Conservation (phyloP, 2,329 filamentous ascomycete species). For the Trichoderma sp. region DNA sequence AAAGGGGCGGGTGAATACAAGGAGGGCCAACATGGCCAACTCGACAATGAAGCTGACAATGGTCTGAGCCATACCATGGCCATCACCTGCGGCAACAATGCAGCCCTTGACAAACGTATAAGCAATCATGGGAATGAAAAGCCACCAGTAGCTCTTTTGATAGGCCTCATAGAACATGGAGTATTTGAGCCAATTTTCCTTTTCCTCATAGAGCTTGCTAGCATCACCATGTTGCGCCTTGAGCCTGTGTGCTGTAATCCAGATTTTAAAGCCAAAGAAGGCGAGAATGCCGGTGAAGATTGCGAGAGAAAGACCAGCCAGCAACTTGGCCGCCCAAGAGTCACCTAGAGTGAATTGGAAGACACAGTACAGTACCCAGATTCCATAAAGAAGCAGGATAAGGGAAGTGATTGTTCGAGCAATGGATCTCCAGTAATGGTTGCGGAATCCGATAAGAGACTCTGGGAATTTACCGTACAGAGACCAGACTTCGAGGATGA, state of each 20-base stretch:
- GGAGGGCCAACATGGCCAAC: slow-evolving; percentile 72
- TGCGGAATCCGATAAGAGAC: slow-evolving; percentile 79
- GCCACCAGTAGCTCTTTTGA: slow-evolving; percentile 94
- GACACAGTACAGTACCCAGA: slow-evolving; percentile 95
- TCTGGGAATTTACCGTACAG: slow-evolving; percentile 87
- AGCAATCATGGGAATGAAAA: slow-evolving; percentile 85
- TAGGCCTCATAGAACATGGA: slow-evolving; percentile 97
- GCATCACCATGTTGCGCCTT: slow-evolving; percentile 76
- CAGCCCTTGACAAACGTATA: slow-evolving; percentile 92
- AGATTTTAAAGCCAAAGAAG: slow-evolving; percentile 87
- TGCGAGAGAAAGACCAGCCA: slow-evolving; percentile 79
- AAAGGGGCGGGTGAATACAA: slow-evolving; percentile 85
- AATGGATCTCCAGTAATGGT: slow-evolving; percentile 95
- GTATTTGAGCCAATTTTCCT: slow-evolving; percentile 91
- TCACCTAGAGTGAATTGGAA: slow-evolving; percentile 94
- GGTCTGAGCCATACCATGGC: slow-evolving; percentile 81
- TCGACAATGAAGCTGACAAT: slow-evolving; percentile 82
- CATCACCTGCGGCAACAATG: slow-evolving; percentile 82
- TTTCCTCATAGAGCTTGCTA: slow-evolving; percentile 79
- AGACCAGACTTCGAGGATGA: slow-evolving; percentile 88
- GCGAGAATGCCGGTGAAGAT: slow-evolving; percentile 80
- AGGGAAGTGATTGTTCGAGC: slow-evolving; percentile 86
- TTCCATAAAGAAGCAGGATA: slow-evolving; percentile 87
- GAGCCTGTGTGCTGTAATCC: slow-evolving; percentile 71
- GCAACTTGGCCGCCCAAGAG: slow-evolving; percentile 86